Evolutionary conservation across 2,329 filamentous ascomycete species (phyloP).

Genomic region (Cytospora schulzeri): DNA sequence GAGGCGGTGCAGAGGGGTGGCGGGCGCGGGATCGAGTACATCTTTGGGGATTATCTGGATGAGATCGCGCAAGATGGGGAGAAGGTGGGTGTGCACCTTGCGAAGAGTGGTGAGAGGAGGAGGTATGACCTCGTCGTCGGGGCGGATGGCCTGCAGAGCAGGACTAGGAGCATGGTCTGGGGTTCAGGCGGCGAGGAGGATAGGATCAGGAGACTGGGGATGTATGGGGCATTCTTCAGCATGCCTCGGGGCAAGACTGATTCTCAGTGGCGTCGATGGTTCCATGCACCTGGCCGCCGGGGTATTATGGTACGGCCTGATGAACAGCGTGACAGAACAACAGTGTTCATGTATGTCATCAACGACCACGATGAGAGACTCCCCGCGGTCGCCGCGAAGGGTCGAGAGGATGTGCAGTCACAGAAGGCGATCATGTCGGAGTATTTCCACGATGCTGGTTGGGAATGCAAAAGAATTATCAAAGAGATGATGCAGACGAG

Average conservation of each 20-base stretch:
- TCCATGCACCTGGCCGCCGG: slow-evolving; percentile 40
- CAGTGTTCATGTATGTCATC: slow-evolving; percentile 22
- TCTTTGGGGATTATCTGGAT: too few relatives aligned
- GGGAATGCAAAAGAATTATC: slow-evolving; percentile 44
- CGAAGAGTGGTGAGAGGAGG: slow-evolving; percentile 42
- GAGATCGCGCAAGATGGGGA: too few relatives aligned
- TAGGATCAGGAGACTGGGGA: slow-evolving; percentile 35
- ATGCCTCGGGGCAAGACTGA: slow-evolving; percentile 36
- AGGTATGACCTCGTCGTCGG: slow-evolving; percentile 56
- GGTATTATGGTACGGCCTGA: slow-evolving; percentile 43
- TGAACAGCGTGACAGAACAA: slow-evolving; percentile 26
- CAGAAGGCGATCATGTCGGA: slow-evolving; percentile 45
- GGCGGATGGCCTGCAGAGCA: slow-evolving; percentile 56
- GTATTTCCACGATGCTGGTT: slow-evolving; percentile 48
- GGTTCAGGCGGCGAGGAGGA: slow-evolving; percentile 33
- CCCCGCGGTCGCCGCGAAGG: slow-evolving; percentile 26
- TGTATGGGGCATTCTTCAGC: slow-evolving; percentile 45
- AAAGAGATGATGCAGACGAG: slow-evolving; percentile 35
- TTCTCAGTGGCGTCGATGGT: slow-evolving; percentile 39
- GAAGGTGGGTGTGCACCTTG: slow-evolving; percentile 42
- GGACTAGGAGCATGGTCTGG: slow-evolving; percentile 45
- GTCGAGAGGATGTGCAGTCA: slow-evolving; percentile 31
- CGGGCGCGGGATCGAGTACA: too few relatives aligned
- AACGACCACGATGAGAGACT: slow-evolving; percentile 34
- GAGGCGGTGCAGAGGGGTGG: too few relatives aligned